Base-by-base conservation (phyloP, 495 filamentous ascomycete genomes). In the Tuber melanosporum region DNA sequence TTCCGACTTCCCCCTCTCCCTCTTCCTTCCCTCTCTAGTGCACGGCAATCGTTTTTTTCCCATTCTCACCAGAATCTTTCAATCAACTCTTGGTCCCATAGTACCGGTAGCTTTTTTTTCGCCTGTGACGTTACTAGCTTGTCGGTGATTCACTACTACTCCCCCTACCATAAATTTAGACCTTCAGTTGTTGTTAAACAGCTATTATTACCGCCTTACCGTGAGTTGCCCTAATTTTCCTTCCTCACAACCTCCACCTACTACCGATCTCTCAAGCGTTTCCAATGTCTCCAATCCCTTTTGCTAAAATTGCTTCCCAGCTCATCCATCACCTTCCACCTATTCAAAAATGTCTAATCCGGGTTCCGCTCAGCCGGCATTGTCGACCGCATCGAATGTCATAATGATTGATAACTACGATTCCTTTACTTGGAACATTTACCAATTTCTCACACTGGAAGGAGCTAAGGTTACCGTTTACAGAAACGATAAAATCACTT, bases 341-440 rank as follows among this genome's bases (percentile, higher is more conserved):
- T n/a, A 1, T 15, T 32, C 14, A 20, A 32, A 66, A 32, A 66
- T 66, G 57, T 66, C 57, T 66, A 66, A 66, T 17, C 57, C 57
- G 57, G 57, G 57, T n/a, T n/a, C 57, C n/a, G 57, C 57, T 32
- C 57, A 66, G n/a, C n/a, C 88, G 57, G 57, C 89, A 73, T 85
- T 97, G 44, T 83, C 89, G 32, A 93, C 87, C 71, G 95, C 95
- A 42, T 91, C 91, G 47, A 98, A 98, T 86, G 89, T 99, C 43
- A 89, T 99, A 74, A 87, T 99, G 75, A 97, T 99, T 81, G 95
- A 98, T 86, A 99, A 99, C 86, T 99, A 98, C 84, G 95, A 99
- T 85, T 98, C 95, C 0, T 99, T 98, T 82, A 97, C 95, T 77
- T 98, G 93, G 92, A 99, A 98, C 83, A 93, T 99, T 76, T 98